Base-by-base conservation (phyloP, 768 basidiomycete species). In the Dacryopinax spathularia region DNA sequence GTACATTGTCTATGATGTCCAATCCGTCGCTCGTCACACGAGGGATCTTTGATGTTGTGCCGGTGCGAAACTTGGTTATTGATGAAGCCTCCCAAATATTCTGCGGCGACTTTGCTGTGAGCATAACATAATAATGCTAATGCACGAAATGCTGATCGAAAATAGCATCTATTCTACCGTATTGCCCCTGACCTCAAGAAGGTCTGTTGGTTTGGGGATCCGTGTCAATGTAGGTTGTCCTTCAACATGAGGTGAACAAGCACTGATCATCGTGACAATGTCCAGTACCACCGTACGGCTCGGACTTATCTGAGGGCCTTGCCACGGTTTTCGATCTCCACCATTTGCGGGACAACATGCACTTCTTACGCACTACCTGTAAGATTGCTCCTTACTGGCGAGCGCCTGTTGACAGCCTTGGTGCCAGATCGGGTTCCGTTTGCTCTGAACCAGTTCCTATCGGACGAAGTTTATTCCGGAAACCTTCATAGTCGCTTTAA, bases 341-440 rank as follows among this genome's bases (percentile, higher is more conserved):
- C 0, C 86, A 91, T 69, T 76, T 92, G 2, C 67, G 72, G 2
- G 70, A 74, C 10, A 68, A 75, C 27, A 75, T 78, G 1, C 65
- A 81, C 2, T 84, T 91, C 65, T 76, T 91, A 36, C 76, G 89
- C 66, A 89, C 79, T 1, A 89, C 91, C 73, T 91, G 90, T 89
- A 71, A 69, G 82, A 72, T 37, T 18, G 18, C 12, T 64, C 6
- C 27, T 34, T 22, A 7, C 33, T 62, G 6, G 20, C 6, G 33
- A 31, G 22, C 35, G 34, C 37, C 35, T 60, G 13, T 44, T 25
- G 68, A 59, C 68, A 43, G 9, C 34, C n/a, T 35, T 48, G 60
- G 18, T 34, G 35, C 25, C 63, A 91, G 90, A 91, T 67, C 83
- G 90, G 0, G 89, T 92, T 88, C 89, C 89, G 61, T 82, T 84